Percentiles rank a stretch among this genome's conserved stretches.
Evolutionary conservation across 192 early-diverging fungal genomes (phyloP).

Genomic region (Phycomyces nitens): DNA sequence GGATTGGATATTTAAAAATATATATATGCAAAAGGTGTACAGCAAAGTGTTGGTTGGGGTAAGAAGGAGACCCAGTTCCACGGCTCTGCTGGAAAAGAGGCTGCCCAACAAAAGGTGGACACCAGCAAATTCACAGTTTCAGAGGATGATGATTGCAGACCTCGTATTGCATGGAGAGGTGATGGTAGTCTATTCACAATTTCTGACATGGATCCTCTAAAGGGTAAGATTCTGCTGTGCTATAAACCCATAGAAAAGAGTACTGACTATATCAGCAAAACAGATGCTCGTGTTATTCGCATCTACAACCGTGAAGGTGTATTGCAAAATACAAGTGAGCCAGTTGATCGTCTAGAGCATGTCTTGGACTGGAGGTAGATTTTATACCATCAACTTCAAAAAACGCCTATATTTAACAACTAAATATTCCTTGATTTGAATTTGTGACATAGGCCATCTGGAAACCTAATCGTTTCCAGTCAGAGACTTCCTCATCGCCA

Average conservation of each 20-base stretch:
- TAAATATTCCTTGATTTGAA: no score
- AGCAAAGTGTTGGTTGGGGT: conserved; percentile 93
- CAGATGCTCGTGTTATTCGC: conserved; percentile 61
- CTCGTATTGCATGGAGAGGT: conserved; percentile 86
- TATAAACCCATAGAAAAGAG: no score
- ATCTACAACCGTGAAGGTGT: conserved; percentile 85
- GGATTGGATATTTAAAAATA: not conserved
- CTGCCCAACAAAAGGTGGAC: conserved; percentile 52
- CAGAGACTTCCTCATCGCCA: conserved; percentile 76
- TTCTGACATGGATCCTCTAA: conserved; percentile 59
- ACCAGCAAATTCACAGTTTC: conserved; percentile 42
- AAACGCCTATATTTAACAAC: no score
- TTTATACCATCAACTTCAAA: not conserved
- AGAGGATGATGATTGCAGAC: conserved; percentile 62
- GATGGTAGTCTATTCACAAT: conserved; percentile 83
- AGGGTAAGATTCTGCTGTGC: conserved; percentile 27
- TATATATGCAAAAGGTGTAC: conserved; percentile 40
- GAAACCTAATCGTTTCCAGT: conserved; percentile 78
- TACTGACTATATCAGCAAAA: not conserved
- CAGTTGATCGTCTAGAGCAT: conserved; percentile 74
- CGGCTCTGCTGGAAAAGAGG: conserved; percentile 80
- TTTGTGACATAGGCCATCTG: conserved; percentile 56
- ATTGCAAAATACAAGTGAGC: conserved; percentile 79
- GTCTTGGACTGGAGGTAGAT: conserved; percentile 67
- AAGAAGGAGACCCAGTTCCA: conserved; percentile 97